A percentile compares a stretch with the other conserved stretches of the same genome.
phyloP scores from a whole-genome alignment of 2,329 filamentous ascomycete species.

The Scorias spongiosa region DNA sequence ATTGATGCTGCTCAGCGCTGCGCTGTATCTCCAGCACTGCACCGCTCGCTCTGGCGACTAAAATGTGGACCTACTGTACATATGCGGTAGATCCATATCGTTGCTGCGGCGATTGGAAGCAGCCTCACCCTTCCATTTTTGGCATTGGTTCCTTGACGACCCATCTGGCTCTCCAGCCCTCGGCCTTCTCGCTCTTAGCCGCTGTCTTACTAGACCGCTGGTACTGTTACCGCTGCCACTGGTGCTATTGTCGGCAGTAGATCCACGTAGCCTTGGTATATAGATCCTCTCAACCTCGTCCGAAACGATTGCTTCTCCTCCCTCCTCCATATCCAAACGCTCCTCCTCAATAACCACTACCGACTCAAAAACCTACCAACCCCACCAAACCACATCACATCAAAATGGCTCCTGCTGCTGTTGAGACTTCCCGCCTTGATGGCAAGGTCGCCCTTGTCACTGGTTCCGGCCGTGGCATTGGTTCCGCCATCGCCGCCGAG shows the following conservation, averaged over 20 bases:
- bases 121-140: neutral
- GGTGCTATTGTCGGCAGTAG: too few species aligned
- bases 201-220: neutral
- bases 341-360: constrained; percentile 3
- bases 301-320: neutral
- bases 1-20: too few species aligned
- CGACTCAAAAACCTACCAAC: constrained; percentile 1
- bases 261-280: neutral
- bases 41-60: too few species aligned
- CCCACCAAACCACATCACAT: constrained; percentile 17
- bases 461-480: constrained; percentile 47
- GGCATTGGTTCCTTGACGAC: neutral
- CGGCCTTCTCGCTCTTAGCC: neutral
- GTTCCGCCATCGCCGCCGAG: constrained; percentile 50
- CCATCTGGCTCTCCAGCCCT: neutral
- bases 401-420: constrained; percentile 15
- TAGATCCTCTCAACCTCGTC: neutral
- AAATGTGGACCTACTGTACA: too few species aligned
- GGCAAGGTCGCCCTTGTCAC: constrained; percentile 41
- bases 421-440: constrained; percentile 35
- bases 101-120: neutral
- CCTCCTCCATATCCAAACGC: constrained; percentile 1
- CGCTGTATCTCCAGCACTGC: too few species aligned
- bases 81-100: neutral
- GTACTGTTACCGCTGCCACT: neutral